A percentile compares a stretch with the other conserved stretches of the same genome.
Evolutionary conservation across 306 rosid genomes (phyloP).

Genomic region (Urtica urens): DNA sequence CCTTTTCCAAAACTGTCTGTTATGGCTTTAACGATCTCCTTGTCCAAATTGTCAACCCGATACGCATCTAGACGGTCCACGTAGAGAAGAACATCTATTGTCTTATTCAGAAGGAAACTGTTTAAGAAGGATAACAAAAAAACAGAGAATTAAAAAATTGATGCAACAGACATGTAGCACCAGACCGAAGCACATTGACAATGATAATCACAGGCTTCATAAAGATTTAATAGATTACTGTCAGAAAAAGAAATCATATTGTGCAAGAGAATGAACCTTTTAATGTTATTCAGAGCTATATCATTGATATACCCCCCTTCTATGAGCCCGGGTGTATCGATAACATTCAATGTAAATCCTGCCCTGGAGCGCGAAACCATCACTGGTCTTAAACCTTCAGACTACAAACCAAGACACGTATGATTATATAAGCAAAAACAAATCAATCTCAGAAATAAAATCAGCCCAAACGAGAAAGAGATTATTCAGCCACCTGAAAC

Average conservation of each 20-base stretch:
- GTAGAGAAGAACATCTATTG: conserved; percentile 81
- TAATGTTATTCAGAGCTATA: conserved; percentile 61
- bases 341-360: conserved; percentile 77
- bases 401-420: conserved; percentile 25
- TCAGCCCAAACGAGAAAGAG: conserved; percentile 1
- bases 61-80: conserved; percentile 94
- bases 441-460: not conserved
- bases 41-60: conserved; percentile 90
- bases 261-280: conserved; percentile 37
- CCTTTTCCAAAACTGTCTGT: conserved; percentile 73
- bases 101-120: conserved; percentile 88
- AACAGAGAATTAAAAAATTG: not conserved
- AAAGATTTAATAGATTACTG: not conserved
- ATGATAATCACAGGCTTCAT: not conserved
- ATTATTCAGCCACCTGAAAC: conserved; percentile 49
- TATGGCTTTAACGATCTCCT: conserved; percentile 65
- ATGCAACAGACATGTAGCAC: too few species aligned
- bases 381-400: conserved; percentile 82
- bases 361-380: conserved; percentile 79
- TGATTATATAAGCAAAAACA: conserved; percentile 1
- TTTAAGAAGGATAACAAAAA: conserved; percentile 17
- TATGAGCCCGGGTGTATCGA: conserved; percentile 95
- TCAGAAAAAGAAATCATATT: not conserved
- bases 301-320: conserved; percentile 93
- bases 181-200: not conserved